Conservation (phyloP, 768 basidiomycete species). For the Amanita pseudoporphyria region DNA sequence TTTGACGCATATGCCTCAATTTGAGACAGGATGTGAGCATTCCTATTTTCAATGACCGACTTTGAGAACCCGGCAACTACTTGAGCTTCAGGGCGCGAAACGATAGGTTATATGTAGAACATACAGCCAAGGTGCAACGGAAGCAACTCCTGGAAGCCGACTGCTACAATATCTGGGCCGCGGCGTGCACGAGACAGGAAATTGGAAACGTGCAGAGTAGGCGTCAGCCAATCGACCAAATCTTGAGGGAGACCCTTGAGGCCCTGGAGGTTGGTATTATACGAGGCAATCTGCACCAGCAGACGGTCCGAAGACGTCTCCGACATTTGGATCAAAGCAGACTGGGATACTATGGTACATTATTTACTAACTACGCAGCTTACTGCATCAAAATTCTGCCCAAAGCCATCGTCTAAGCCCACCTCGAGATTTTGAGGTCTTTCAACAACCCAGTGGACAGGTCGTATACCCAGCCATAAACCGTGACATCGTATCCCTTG, state of each 20-base stretch:
- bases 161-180: slow-evolving; percentile 80
- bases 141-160: slow-evolving; percentile 90
- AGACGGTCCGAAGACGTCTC: slow-evolving; percentile 23
- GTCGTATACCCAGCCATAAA: slow-evolving; percentile 72
- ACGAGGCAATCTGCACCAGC: slow-evolving; percentile 76
- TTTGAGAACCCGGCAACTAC: slow-evolving; percentile 73
- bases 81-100: slow-evolving; percentile 1
- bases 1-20: slow-evolving; percentile 64
- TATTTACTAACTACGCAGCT: background rate
- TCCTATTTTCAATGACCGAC: slow-evolving; percentile 56
- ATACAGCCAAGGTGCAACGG: slow-evolving; percentile 81
- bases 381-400: too few relatives aligned
- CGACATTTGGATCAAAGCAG: slow-evolving; percentile 1
- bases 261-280: slow-evolving; percentile 88
- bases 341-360: background rate
- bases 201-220: slow-evolving; percentile 66
- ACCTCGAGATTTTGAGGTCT: slow-evolving; percentile 40
- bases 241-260: slow-evolving; percentile 68
- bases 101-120: slow-evolving; percentile 22
- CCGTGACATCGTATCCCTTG: slow-evolving; percentile 36
- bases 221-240: slow-evolving; percentile 86
- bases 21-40: slow-evolving; percentile 64
- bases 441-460: slow-evolving; percentile 45
- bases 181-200: slow-evolving; percentile 54
- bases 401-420: too few relatives aligned